Conservation (phyloP, 768 basidiomycete species). For the Postia placenta region DNA sequence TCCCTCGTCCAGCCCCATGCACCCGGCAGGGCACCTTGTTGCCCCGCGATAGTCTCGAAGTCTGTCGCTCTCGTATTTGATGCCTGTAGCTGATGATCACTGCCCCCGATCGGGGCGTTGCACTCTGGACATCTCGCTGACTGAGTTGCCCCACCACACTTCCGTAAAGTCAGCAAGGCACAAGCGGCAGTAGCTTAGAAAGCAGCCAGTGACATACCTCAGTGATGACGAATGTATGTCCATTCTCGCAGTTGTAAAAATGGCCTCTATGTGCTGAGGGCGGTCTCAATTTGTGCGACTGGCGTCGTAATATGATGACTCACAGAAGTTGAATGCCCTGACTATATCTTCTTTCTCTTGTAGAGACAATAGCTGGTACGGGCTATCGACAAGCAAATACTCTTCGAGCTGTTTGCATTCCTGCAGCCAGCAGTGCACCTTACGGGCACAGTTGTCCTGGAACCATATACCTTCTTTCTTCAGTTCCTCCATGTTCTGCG, state of each 20-base stretch:
- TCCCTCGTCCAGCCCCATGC: slow-evolving; percentile 26
- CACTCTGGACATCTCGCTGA: slow-evolving; percentile 22
- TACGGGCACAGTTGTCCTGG: slow-evolving; percentile 29
- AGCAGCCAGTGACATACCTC: slow-evolving; percentile 13
- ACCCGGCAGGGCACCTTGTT: slow-evolving; percentile 14
- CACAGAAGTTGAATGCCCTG: slow-evolving; percentile 42
- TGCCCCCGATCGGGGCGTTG: slow-evolving; percentile 22
- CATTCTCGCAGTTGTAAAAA: slow-evolving; percentile 28
- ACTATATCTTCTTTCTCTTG: slow-evolving; percentile 48
- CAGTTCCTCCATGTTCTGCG: slow-evolving; percentile 15
- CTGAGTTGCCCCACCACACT: slow-evolving; percentile 25
- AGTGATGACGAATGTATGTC: slow-evolving; percentile 23
- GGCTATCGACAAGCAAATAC: slow-evolving; percentile 27
- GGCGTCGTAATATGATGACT: neutral
- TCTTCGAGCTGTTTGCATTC: too few relatives aligned
- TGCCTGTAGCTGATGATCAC: slow-evolving; percentile 13
- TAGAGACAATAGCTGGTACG: slow-evolving; percentile 47
- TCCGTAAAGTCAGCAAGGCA: neutral
- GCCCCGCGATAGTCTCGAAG: slow-evolving; percentile 18
- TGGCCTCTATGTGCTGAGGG: slow-evolving; percentile 22
- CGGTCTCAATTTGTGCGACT: neutral
- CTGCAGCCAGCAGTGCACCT: slow-evolving; percentile 44
- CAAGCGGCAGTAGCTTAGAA: neutral
- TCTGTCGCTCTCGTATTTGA: slow-evolving; percentile 16
- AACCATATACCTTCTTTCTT: too few relatives aligned